Base-by-base conservation (phyloP, 75 land plant genomes). In the Pinus albicaulis region DNA sequence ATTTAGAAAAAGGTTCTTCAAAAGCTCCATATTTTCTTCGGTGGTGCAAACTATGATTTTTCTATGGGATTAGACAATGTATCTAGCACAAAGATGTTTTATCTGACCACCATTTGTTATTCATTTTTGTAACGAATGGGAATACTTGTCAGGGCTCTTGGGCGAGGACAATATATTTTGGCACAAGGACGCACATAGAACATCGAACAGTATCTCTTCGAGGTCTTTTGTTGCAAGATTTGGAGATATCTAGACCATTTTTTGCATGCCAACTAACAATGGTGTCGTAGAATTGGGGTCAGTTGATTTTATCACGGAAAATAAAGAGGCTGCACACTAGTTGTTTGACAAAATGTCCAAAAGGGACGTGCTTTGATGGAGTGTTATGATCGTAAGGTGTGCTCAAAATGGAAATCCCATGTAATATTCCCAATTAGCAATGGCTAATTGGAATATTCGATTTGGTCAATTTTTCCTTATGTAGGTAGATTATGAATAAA, bases 251-350 rank as follows among this genome's bases (percentile, higher is more conserved):
- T 80, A 76, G 79, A 95, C 98, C 23, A 78, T 93, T 20, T 86
- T 93, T 24, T 79, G 92, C 68, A 77, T 95, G 7, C 93, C 98
- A 2, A 86, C 88, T 53, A 86, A 85, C 55, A 74, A 58, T 58
- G 98, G 98, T 3, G 96, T 95, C 34, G 91, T 95, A 23, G 98
- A 95, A 65, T 80, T 95, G 65, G 98, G 98, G 10, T 95, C 98
- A 3, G 81, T 90, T 53, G 84, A 83, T 24, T 77, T 73, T 3
- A 70, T 92, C 2, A 76, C 77, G 22, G 89, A 89, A 74, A 81
- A 72, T 58, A 14, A 68, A 15, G 86, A 83, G 22, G n/a, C n/a
- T n/a, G n/a, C n/a, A n/a, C n/a, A n/a, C n/a, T n/a, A n/a, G n/a
- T n/a, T n/a, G n/a, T n/a, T n/a, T n/a, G n/a, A n/a, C n/a, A n/a